Base-by-base conservation (phyloP, 345 rosid species). In the Arabis hirsuta region DNA sequence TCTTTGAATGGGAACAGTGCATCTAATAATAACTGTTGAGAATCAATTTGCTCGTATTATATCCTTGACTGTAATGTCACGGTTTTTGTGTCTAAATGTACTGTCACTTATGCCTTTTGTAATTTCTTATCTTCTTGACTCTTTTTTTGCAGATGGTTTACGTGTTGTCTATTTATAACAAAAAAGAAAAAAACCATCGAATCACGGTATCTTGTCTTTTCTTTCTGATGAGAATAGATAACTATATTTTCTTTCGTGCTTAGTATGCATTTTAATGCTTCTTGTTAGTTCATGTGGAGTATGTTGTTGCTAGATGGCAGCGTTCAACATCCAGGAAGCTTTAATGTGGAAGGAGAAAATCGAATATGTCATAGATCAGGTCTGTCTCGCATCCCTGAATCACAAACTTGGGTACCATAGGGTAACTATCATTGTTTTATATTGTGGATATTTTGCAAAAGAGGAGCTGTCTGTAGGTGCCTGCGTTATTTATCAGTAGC, bases 261-360 rank as follows among this genome's bases (percentile, higher is more conserved):
- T 24, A 44, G 26, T 61, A 27, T 43, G 36, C 62, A 65, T 58
- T 71, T 77, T 36, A 51, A 59, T 59, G 52, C 14, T 52, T 71
- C 26, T 72, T 65, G 77, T 43, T 81, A 62, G 68, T 78, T 62
- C 59, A 72, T 62, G 29, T 73, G 62, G 75, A 51, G 62, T 47
- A 56, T 80, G 47, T 62, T 78, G 46, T 75, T 81, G 70, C 65
- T 80, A 96, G 99, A 96, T 96, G 99, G 99, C 99, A 62, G 99
- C 99, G 65, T 96, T 96, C 84, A 96, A 96, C 85, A 92, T 96
- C 75, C 98, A 92, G 76, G 98, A 96, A 81, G 96, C 89, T 62
- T 74, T 88, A 57, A 79, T 81, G 48, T 96, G 99, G 99, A 96
- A 88, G 88, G 98, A 88, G 66, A 92, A 88, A 72, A 84, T 92